Evolutionary conservation across 1,139 yeast species (phyloP), one percentile per base, ranked within the genome.

Genomic region (Blastobotrys capitulatus): DNA sequence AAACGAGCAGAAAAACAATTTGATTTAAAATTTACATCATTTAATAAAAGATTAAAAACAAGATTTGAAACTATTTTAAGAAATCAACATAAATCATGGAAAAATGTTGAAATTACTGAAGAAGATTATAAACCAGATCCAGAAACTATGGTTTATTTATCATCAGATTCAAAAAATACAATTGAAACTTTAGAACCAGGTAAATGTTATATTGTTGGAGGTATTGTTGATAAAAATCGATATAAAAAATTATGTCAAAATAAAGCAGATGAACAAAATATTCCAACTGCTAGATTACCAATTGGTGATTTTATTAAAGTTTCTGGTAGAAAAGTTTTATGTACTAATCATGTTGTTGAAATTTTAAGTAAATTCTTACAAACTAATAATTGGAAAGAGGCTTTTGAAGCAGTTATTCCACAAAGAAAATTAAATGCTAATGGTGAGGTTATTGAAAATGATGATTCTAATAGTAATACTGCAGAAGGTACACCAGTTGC

Each of bases 211-310:
- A 79, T 90, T 43, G 82, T 92, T 48, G 98, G 98, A 9, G 98
- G 98, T 0, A 90, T 92, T 49, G 97, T 92, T 8, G 98, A 92
- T 66, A 92, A 90, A 67, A 95, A 95, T 56, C 77, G 97, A 58
- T 86, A 92, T 71, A 90, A 90, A 67, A 74, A 76, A 54, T 69
- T 92, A 46, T 92, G 98, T 67, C 75, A 80, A 50, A 77, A 85
- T 57, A 92, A 90, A 66, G 98, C 98, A 1, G 76, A 80, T 57
- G 70, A 74, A 53, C 71, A 86, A 58, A 89, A 89, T 0, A 74
- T 92, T 20, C 67, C 73, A 42, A 87, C 95, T 4, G 92, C 83
- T 20, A 77, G 87, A 60, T 75, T 92, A 51, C 98, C 98, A 2
- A 88, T 92, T 53, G 95, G 83, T 52, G 86, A 89, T 67, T 88